Evolutionary conservation across 352 stramenopile genomes (phyloP), one percentile per base, ranked within the genome.

Genomic region (Globisporangium parvum): DNA sequence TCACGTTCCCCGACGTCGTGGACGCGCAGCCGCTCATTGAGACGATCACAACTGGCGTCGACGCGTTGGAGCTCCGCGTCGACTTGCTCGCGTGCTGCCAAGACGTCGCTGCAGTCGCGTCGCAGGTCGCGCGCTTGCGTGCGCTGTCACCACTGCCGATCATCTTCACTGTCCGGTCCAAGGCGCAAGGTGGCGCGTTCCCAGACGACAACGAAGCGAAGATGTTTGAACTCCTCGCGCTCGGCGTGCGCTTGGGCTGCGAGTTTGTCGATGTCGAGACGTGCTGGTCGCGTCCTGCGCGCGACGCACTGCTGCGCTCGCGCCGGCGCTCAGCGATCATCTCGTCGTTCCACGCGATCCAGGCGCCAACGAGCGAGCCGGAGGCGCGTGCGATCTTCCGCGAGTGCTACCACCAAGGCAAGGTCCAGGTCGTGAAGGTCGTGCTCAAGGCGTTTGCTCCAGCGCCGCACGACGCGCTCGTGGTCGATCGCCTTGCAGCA

Each of bases 201-300:
- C 91, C 91, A 3, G 87, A 98, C 70, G 90, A 96, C 51, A 59
- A 92, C 47, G 75, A 91, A 59, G 80, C 82, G 57, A 88, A 88
- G 47, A 87, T 93, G 69, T 87, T 91, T 60, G 67, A 93, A 33
- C 65, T 98, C 48, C 76, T 98, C 17, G 68, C 87, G 10, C 73
- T 97, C 31, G 95, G 94, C 44, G 71, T 99, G 55, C 86, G 93
- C 3, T 82, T 91, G 51, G 96, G 93, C 15, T 96, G 94, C 45
- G 96, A 99, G 67, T 95, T 98, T 52, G 75, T 99, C 40, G 97
- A 99, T 69, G 85, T 99, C 42, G 97, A 99, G 69, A 94, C 88
- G 35, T 90, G 77, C 61, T 90, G 80, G 80, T 79, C 78, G 21
- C 64, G 82, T 61, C 51, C 91, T 75, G 85, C 83, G 71, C 76